Base-by-base conservation (phyloP, 1,284 basidiomycete species). In the Abortiporus biennis region DNA sequence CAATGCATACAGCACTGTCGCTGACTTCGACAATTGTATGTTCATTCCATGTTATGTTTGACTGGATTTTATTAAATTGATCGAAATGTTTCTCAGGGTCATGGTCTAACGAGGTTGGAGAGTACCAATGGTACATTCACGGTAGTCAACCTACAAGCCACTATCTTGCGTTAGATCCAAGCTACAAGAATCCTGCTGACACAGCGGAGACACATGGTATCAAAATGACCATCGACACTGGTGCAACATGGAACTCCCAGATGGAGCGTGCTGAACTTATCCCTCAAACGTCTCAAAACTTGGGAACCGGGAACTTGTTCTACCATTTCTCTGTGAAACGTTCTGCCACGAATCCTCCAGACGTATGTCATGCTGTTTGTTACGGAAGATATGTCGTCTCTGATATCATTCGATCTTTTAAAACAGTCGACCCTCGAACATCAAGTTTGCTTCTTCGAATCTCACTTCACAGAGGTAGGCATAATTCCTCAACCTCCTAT, bases 61-160 rank as follows among this genome's bases (percentile, higher is more conserved):
- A 6, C 31, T 36, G 33, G 17, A 35, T 35, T 29, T 22, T 25
- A 47, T 31, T 41, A 3, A 35, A 24, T 13, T 39, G 2, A 6
- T 38, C 8, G 19, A 38, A 13, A 35, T 32, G 15, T 30, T 19
- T 22, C 20, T 15, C 44, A 78, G 76, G 77, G 76, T 73, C 72
- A 11, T 80, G 72, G 71, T 61, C 70, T n/a, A 71, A 68, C 58
- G 59, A 74, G 59, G 72, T 77, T 36, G 74, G 72, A 25, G 59
- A 66, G 38, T 80, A 78, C 56, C 78, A 80, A 65, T 80, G 76
- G 76, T 81, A 82, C 62, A 82, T 81, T 52, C 77, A 82, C 49
- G 79, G 78, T 37, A 66, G 57, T 39, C 59, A 62, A 36, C 58
- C 71, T 16, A 78, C 78, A 2, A 72, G 73, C 25, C 56, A 68